Evolutionary conservation across 148 eudicot species (phyloP), one percentile per base, ranked within the genome.

Genomic region (Chenopodium album): DNA sequence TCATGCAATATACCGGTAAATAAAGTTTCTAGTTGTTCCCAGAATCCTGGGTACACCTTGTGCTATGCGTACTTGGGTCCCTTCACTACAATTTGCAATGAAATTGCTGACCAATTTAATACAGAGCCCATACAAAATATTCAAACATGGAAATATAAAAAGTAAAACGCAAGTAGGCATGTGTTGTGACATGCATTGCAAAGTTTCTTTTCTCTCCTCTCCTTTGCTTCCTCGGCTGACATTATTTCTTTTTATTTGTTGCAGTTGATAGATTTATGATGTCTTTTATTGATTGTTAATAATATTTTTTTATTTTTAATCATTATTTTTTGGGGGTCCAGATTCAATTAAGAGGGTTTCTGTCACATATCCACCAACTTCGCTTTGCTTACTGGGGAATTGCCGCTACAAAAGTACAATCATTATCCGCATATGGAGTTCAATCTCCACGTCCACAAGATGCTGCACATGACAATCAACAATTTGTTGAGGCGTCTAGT

Each of bases 311-410:
- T 56, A 78, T 34, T 29, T 41, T 64, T 67, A 78, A 54, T 59
- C 78, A 50, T 81, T 37, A 59, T 17, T 17, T 78, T 80, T 28
- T 54, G 83, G 71, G 16, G 16, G 75, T 86, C 48, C 67, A 95
- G 99, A 96, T 96, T 86, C 93, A 96, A 85, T 85, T 96, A 59
- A 84, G 99, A 86, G 99, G 98, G 76, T 90, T 86, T 82, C 75
- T 96, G 83, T 91, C 98, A 73, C 98, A 92, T 84, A 89, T 92
- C 75, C 94, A 92, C 81, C 97, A 96, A 89, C 86, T 92, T 80
- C 92, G 84, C 56, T 81, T 85, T 81, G 80, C 87, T 77, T 96
- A 96, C 85, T 96, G 99, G 99, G 99, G 99, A 81, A 87, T 90
- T 34, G 85, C 93, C 80, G 84, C 95, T 78, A 77, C 89, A 26